A percentile compares a stretch with the other conserved stretches of the same genome.
These are phyloP conservation scores for Telfairia occidentalis DNA, from an alignment of 331 rosid species.

Conservation along the genomic window DNA sequence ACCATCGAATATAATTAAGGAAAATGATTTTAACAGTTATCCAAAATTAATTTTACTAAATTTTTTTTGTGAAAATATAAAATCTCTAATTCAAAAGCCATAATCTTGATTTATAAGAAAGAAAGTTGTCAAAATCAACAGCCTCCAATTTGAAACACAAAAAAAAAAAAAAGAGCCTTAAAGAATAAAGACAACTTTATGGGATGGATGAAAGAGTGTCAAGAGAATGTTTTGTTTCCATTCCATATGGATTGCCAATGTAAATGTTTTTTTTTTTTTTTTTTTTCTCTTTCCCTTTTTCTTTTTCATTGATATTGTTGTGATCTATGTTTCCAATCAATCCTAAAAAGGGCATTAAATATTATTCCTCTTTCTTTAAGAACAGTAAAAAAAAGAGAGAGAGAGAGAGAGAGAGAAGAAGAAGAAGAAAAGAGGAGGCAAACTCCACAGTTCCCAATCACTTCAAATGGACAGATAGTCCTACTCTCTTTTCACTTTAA, in stretches of 20 bases:
- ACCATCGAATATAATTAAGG: not conserved
- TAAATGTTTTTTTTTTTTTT: not conserved
- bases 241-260: constrained; percentile 10
- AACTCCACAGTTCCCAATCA: constrained; percentile 39
- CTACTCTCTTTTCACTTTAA: constrained; percentile 30
- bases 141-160: not conserved
- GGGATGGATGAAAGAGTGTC: constrained; percentile 6
- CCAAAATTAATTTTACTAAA: too few species aligned
- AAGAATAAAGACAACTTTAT: constrained; percentile 15
- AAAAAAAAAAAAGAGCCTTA: not conserved
- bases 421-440: not conserved
- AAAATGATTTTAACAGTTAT: not conserved
- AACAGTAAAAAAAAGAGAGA: not conserved
- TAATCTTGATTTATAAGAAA: not conserved
- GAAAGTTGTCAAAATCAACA: constrained; percentile 5
- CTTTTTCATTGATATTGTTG: not conserved
- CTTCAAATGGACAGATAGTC: constrained; percentile 46
- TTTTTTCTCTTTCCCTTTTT: not conserved
- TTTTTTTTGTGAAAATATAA: too few species aligned
- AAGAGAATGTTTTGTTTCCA: constrained; percentile 16
- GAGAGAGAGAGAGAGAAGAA: not conserved
- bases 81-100: too few species aligned
- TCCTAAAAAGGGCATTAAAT: not conserved
- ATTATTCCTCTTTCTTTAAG: not conserved
- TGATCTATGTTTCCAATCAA: constrained; percentile 8